phyloP scores from a whole-genome alignment of 257 asterid species.

The Ophiorrhiza pumila region DNA sequence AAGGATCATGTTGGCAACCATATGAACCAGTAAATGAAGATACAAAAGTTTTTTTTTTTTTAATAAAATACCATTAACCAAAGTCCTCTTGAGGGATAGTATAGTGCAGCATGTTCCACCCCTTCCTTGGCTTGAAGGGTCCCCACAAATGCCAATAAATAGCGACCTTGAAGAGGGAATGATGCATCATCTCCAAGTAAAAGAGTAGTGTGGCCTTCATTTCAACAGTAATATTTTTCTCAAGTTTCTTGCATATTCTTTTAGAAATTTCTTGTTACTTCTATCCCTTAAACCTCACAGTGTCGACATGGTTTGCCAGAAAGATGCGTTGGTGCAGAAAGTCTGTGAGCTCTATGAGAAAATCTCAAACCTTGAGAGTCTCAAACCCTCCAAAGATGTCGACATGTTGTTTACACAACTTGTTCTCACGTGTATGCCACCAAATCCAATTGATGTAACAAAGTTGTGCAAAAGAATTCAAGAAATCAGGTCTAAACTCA shows the following conservation, averaged over 20 bases:
- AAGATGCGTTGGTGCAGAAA: conserved; percentile 58
- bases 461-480: conserved; percentile 57
- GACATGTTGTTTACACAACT: conserved; percentile 65
- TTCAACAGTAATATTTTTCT: neutral
- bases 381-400: conserved; percentile 62
- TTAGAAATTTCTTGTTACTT: neutral
- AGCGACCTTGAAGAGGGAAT: conserved; percentile 22
- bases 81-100: neutral
- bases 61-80: neutral
- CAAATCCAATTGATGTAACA: conserved; percentile 70
- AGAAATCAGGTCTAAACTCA: conserved; percentile 56
- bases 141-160: conserved; percentile 54
- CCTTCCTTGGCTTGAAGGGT: conserved; percentile 9
- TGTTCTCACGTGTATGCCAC: conserved; percentile 76
- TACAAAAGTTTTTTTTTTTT: neutral
- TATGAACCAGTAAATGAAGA: conserved; percentile 7
- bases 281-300: conserved; percentile 15
- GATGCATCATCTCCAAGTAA: conserved; percentile 19
- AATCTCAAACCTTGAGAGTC: conserved; percentile 59
- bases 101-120: conserved; percentile 25
- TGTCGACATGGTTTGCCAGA: conserved; percentile 78
- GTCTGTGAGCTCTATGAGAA: conserved; percentile 47
- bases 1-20: neutral
- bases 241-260: neutral
- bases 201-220: neutral